Conservation (phyloP, 495 filamentous ascomycete species). For the Penicillium alfredii region DNA sequence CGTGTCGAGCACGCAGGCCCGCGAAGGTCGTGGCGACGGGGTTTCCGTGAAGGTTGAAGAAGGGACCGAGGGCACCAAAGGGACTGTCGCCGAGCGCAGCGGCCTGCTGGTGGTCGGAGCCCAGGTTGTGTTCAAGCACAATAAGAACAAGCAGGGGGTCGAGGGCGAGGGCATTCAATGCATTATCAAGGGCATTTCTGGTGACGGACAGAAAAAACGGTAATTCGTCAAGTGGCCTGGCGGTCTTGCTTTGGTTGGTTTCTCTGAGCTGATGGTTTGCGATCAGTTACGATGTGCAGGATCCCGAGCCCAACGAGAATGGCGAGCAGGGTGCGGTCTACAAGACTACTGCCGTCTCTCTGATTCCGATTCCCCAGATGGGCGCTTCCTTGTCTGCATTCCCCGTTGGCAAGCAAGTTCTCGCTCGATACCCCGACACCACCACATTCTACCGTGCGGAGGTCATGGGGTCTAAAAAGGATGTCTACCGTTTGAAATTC, state of each 20-base stretch:
- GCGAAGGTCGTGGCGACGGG: slow-evolving; percentile 35
- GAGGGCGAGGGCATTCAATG: slow-evolving; percentile 77
- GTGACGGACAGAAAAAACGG: slow-evolving; percentile 78
- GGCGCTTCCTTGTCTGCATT: slow-evolving; percentile 59
- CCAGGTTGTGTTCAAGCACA: slow-evolving; percentile 80
- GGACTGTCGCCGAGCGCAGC: slow-evolving; percentile 43
- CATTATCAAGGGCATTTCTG: slow-evolving; percentile 74
- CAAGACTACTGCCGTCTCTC: slow-evolving; percentile 67
- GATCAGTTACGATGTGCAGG: slow-evolving; percentile 85
- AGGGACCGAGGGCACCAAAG: slow-evolving; percentile 46
- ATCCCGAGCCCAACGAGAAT: slow-evolving; percentile 81
- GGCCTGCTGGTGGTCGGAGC: slow-evolving; percentile 60
- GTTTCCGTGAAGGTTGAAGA: slow-evolving; percentile 51
- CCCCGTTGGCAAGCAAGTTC: slow-evolving; percentile 69
- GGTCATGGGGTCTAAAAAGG: slow-evolving; percentile 68
- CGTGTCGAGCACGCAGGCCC: slow-evolving; percentile 44
- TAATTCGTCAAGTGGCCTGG: slow-evolving; percentile 28
- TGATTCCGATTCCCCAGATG: slow-evolving; percentile 75
- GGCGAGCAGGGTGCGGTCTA: slow-evolving; percentile 66
- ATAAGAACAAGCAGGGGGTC: slow-evolving; percentile 60
- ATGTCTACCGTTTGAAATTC: slow-evolving; percentile 64
- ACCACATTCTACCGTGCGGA: slow-evolving; percentile 97
- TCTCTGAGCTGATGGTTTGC: slow-evolving; percentile 13
- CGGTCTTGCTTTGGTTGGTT: background rate
- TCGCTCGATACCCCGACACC: slow-evolving; percentile 83